Percentiles rank a stretch among this genome's conserved stretches.
Evolutionary conservation across 352 stramenopile genomes (phyloP).

Genomic region (Phytophthora gonapodyides): DNA sequence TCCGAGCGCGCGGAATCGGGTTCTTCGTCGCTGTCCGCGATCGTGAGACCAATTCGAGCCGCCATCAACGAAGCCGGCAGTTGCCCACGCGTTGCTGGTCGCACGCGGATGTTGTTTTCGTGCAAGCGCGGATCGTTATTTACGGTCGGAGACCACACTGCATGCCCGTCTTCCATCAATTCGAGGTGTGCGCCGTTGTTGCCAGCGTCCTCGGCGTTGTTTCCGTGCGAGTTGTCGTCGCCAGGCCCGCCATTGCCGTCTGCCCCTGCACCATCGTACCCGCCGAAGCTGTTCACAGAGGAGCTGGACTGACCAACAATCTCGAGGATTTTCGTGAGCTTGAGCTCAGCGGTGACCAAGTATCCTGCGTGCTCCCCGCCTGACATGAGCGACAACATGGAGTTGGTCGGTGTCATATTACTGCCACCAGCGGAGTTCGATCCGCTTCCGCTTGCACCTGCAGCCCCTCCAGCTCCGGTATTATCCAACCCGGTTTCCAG

Average conservation of each 20-base stretch:
- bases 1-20: conserved; percentile 65
- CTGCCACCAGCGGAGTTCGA: neutral
- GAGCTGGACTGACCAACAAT: conserved; percentile 74
- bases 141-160: conserved; percentile 60
- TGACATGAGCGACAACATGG: conserved; percentile 38
- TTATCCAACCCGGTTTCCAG: conserved; percentile 41
- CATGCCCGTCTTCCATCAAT: conserved; percentile 57
- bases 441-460: conserved; percentile 8
- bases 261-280: conserved; percentile 31
- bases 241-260: conserved; percentile 37
- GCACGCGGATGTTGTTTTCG: conserved; percentile 80
- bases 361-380: conserved; percentile 62
- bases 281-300: conserved; percentile 61
- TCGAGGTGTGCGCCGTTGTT: conserved; percentile 38
- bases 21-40: conserved; percentile 41
- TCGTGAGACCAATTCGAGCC: conserved; percentile 31
- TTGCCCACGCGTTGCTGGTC: conserved; percentile 28
- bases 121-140: conserved; percentile 81
- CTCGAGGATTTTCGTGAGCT: conserved; percentile 79
- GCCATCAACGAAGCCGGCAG: conserved; percentile 26
- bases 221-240: conserved; percentile 32
- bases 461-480: conserved; percentile 1
- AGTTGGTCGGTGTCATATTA: conserved; percentile 27
- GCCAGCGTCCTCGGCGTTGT: conserved; percentile 27
- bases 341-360: conserved; percentile 66